A percentile compares a stretch with the other conserved stretches of the same genome.
Conservation (phyloP, 2,329 filamentous ascomycete genomes). For the Sclerotinia subarctica region DNA sequence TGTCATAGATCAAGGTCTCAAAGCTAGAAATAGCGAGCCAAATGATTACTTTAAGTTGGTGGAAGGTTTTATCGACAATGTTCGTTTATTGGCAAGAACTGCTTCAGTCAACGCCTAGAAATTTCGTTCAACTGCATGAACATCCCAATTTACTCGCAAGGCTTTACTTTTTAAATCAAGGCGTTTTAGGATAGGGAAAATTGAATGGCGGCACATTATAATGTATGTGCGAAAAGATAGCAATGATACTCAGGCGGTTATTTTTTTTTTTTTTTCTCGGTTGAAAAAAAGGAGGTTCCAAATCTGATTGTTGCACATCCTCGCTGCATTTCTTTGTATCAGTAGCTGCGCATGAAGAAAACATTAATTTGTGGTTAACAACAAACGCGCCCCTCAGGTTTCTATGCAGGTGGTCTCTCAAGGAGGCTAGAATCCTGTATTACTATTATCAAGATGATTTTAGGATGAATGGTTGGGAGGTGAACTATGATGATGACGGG, state of each 20-base stretch:
- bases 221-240: not conserved
- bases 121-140: not conserved
- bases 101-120: not conserved
- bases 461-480: not conserved
- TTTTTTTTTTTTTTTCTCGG: not conserved
- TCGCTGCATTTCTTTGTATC: not conserved
- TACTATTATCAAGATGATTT: not conserved
- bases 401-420: not conserved
- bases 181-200: not conserved
- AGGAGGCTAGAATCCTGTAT: not conserved
- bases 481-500: not conserved
- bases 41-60: slow-evolving; percentile 66
- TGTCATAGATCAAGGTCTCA: slow-evolving; percentile 64
- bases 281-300: too few species aligned
- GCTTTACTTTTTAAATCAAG: not conserved
- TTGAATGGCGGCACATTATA: not conserved
- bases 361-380: too few species aligned
- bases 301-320: not conserved
- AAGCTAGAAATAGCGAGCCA: slow-evolving; percentile 47
- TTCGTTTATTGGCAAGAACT: slow-evolving; percentile 32
- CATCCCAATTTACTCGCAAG: not conserved
- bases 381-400: not conserved
- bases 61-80: slow-evolving; percentile 71
- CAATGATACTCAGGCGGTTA: not conserved
- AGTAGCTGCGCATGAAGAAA: not conserved